phyloP scores from a whole-genome alignment of 148 eudicot species.

The Chenopodium album region DNA sequence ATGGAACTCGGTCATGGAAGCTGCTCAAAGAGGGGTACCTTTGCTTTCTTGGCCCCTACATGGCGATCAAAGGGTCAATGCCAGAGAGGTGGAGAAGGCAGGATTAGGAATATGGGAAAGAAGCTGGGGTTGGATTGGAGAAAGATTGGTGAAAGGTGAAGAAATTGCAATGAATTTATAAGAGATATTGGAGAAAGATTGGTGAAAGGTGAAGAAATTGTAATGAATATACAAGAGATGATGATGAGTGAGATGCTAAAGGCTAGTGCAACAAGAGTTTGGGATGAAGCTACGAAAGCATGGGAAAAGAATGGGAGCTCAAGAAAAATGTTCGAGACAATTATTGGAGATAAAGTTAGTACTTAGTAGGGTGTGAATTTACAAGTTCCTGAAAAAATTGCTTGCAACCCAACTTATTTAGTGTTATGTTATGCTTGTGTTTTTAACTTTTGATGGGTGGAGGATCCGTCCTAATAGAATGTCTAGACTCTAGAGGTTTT shows the following conservation, averaged over 20 bases:
- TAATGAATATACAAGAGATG: slow-evolving; percentile 41
- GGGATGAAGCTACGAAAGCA: slow-evolving; percentile 35
- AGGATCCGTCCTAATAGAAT: too few species aligned
- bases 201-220: slow-evolving; percentile 40
- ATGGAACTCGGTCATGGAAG: slow-evolving; percentile 22
- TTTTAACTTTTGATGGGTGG: too few species aligned
- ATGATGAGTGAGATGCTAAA: slow-evolving; percentile 37
- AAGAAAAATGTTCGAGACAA: slow-evolving; percentile 15
- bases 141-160: slow-evolving; percentile 30
- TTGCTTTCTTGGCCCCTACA: slow-evolving; percentile 53
- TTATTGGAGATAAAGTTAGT: not conserved
- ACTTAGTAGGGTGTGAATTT: too few species aligned
- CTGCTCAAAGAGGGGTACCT: slow-evolving; percentile 35
- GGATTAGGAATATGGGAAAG: slow-evolving; percentile 53
- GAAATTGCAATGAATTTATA: slow-evolving; percentile 43
- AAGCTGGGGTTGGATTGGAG: slow-evolving; percentile 47
- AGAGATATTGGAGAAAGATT: slow-evolving; percentile 42
- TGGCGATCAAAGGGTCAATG: slow-evolving; percentile 58
- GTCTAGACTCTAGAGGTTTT: too few species aligned
- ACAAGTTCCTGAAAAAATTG: too few species aligned
- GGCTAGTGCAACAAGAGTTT: slow-evolving; percentile 29
- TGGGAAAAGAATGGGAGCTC: slow-evolving; percentile 42
- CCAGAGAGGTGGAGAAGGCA: slow-evolving; percentile 43
- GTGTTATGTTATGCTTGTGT: too few species aligned
- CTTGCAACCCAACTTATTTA: too few species aligned